These are phyloP conservation scores for Nannizzia gypsea DNA, from an alignment of 2,329 filamentous ascomycete species.

Conservation along the genomic window DNA sequence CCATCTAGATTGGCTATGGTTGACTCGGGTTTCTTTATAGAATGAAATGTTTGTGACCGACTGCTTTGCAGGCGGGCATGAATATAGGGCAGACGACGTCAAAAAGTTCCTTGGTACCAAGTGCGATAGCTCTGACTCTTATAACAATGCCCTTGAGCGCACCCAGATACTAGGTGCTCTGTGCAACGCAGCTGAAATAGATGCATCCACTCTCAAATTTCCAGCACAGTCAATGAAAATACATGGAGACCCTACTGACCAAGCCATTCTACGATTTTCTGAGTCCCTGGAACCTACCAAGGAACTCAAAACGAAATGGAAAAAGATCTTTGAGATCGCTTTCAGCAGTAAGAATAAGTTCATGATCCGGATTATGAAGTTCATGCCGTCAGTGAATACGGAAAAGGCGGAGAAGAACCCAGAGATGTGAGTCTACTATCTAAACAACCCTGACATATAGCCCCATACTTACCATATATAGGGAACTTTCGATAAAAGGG, in stretches of 20 bases:
- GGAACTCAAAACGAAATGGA: slow-evolving; percentile 52
- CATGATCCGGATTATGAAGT: slow-evolving; percentile 54
- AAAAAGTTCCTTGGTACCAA: slow-evolving; percentile 29
- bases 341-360: slow-evolving; percentile 82
- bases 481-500: slow-evolving; percentile 57
- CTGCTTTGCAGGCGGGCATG: slow-evolving; percentile 47
- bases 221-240: slow-evolving; percentile 53
- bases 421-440: slow-evolving; percentile 29
- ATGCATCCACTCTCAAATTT: slow-evolving; percentile 48
- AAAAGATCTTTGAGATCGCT: slow-evolving; percentile 53
- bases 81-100: slow-evolving; percentile 42
- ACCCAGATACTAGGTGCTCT: slow-evolving; percentile 50
- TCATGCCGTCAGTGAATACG: slow-evolving; percentile 9
- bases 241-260: slow-evolving; percentile 65
- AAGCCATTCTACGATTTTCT: slow-evolving; percentile 60
- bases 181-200: slow-evolving; percentile 66
- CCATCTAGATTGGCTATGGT: not conserved
- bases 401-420: slow-evolving; percentile 2
- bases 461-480: slow-evolving; percentile 1
- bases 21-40: slow-evolving; percentile 22
- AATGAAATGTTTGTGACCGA: slow-evolving; percentile 65
- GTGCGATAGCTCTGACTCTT: slow-evolving; percentile 16
- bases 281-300: slow-evolving; percentile 51
- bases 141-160: slow-evolving; percentile 33
- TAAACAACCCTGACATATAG: not conserved